phyloP scores from a whole-genome alignment of 2,329 filamentous ascomycete genomes.

The Fusarium nurragi region DNA sequence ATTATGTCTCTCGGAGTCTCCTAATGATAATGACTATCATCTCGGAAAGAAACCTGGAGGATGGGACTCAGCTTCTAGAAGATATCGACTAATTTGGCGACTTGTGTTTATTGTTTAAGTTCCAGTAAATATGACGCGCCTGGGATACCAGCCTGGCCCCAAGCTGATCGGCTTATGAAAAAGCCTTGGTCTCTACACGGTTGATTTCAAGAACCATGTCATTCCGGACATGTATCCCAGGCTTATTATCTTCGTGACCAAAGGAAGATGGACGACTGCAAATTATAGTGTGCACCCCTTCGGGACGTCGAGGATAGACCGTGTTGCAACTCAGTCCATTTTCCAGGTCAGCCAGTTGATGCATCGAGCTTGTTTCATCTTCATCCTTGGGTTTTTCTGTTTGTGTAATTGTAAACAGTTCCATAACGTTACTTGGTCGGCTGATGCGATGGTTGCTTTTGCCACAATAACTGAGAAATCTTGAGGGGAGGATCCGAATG shows the following conservation, averaged over 20 bases:
- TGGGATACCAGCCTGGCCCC: no score
- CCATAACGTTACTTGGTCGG: slow-evolving; percentile 23
- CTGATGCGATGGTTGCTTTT: slow-evolving; percentile 31
- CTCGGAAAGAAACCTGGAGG: no score
- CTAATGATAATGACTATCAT: no score
- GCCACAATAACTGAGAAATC: slow-evolving; percentile 28
- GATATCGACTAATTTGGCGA: no score
- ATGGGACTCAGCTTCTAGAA: no score
- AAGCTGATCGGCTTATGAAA: not conserved
- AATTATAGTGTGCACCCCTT: slow-evolving; percentile 20
- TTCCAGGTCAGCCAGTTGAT: slow-evolving; percentile 27
- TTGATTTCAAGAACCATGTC: slow-evolving; percentile 26
- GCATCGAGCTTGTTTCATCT: slow-evolving; percentile 33
- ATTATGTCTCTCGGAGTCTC: no score
- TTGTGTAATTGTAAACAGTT: slow-evolving; percentile 10
- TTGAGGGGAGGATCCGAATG: slow-evolving; percentile 19
- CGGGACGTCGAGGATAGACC: not conserved
- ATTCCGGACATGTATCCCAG: slow-evolving; percentile 23
- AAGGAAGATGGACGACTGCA: slow-evolving; percentile 6
- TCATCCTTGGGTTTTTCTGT: slow-evolving; percentile 6
- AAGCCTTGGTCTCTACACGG: not conserved
- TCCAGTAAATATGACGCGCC: no score
- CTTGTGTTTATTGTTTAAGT: no score
- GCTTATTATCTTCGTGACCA: not conserved
- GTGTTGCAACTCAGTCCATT: not conserved